Base-by-base conservation (phyloP, 2,329 filamentous ascomycete genomes). In the Stachybotrys echinatus region DNA sequence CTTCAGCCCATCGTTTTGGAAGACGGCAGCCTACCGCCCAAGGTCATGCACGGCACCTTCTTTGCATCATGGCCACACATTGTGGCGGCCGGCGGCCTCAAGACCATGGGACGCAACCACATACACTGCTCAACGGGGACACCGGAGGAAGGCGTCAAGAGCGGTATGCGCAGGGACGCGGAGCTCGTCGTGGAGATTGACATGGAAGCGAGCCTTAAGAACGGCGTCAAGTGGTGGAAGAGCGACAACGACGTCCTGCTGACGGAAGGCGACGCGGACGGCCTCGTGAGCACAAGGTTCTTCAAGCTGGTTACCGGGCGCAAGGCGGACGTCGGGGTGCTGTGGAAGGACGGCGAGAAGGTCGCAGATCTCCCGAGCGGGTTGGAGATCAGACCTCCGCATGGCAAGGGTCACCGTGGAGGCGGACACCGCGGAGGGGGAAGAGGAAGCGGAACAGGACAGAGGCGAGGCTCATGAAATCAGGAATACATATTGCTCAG, bases 1-100 rank as follows among this genome's bases (percentile, higher is more conserved):
- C 80, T 96, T 3, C 78, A 75, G 19, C 84, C 85, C 6, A 74
- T 96, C 50, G 84, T 82, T 1, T 63, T 81, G 1, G 77, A 78
- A 31, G 69, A 65, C 6, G 77, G 61, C 21, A 81, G 81, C 54
- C 59, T 92, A 1, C 89, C 89, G 0, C 62, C 74, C 0, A 74
- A 77, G 0, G 89, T 91, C 3, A 81, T 97, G 3, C 92, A 97
- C 70, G 92, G 94, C 37, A 96, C 92, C 0, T 95, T 91, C 63
- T 89, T 92, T 59, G 80, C 81, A 14, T 87, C 87, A 19, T 96
- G 91, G 87, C 72, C 79, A 1, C 62, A 75, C 12, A 97, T 99
- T 53, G 67, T 91, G 12, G 75, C 76, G n/a, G 76, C 80, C 0
- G 92, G 92, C 5, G 92, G 92, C 0, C 71, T 99, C 51, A 84